Base-by-base conservation (phyloP, 2,329 filamentous ascomycete species). In the Diaporthe sp. region DNA sequence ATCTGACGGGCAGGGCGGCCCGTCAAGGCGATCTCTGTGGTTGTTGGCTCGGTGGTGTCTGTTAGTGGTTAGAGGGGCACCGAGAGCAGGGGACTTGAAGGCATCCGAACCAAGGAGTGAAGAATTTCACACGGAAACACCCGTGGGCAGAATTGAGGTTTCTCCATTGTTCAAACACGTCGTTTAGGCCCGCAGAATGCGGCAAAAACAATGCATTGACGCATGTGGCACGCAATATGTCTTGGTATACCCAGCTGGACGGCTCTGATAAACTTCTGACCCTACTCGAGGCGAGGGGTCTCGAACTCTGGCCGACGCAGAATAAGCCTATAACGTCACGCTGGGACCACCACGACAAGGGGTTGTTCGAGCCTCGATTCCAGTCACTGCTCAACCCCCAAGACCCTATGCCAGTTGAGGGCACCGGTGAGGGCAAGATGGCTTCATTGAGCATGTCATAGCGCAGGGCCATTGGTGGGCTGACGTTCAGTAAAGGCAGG, bases 1-100 rank as follows among this genome's bases (percentile, higher is more conserved):
- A 39, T 68, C 62, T 68, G 62, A 68, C 62, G 46, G 62, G 62
- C 62, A 68, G 44, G 46, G 34, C 65, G 65, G 65, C 46, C 65
- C 46, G 65, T 53, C 15, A 25, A 53, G 65, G 46, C 65, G 46
- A 68, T 53, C 65, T 39, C 31, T 55, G 7, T 51, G 22, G 31
- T 51, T 34, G 46, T 39, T 68, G 46, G 46, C 37, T 51, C 31
- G 22, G 65, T 39, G 34, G 34, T 31, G 22, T 22, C 65, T 55
- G 46, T 55, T 53, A 42, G 55, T 55, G 65, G 34, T 22, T 55
- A 55, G 44, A 25, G 28, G 62, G 46, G 46, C 31, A 39, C 28
- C 65, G 22, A 42, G n/a, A 70, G 46, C 49, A 70, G 65, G 65
- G 65, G 3, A 31, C 49, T 42, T n/a, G 8, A 31, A 42, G 34